phyloP scores from a whole-genome alignment of 1,139 yeast species.

The Blastobotrys ciferrii region DNA sequence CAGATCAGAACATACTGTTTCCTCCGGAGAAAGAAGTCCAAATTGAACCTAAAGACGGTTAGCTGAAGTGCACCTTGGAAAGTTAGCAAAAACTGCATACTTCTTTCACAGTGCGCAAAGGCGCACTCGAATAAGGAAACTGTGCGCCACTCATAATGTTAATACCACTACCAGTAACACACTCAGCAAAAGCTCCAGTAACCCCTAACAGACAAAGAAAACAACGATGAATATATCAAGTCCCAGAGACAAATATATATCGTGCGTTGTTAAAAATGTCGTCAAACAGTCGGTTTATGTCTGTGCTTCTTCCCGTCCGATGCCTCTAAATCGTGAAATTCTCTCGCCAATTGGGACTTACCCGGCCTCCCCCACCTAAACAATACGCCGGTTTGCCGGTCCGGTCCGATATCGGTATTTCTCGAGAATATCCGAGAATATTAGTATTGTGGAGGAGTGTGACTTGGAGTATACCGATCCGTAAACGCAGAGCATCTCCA shows the following conservation, averaged over 20 bases:
- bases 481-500: not conserved
- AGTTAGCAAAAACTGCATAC: conserved; percentile 41
- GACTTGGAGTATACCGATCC: too few species aligned
- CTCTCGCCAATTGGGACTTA: conserved; percentile 6
- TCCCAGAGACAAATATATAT: conserved; percentile 1
- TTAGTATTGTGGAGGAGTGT: too few species aligned
- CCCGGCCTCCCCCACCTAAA: conserved; percentile 7
- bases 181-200: conserved; percentile 7
- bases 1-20: conserved; percentile 61
- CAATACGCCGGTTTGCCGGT: too few species aligned
- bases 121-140: conserved; percentile 96
- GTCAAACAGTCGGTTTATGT: conserved; percentile 3
- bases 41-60: conserved; percentile 66
- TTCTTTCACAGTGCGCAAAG: conserved; percentile 93
- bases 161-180: conserved; percentile 8
- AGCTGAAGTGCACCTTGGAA: conserved; percentile 7
- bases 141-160: conserved; percentile 42
- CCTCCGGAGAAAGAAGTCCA: conserved; percentile 97
- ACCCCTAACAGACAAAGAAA: conserved; percentile 2
- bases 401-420: too few species aligned
- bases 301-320: not conserved
- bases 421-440: too few species aligned
- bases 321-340: conserved; percentile 6
- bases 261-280: not conserved
- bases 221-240: conserved; percentile 6